Conservation (phyloP, 2,329 filamentous ascomycete genomes). For the Daldinia eschscholtzii region DNA sequence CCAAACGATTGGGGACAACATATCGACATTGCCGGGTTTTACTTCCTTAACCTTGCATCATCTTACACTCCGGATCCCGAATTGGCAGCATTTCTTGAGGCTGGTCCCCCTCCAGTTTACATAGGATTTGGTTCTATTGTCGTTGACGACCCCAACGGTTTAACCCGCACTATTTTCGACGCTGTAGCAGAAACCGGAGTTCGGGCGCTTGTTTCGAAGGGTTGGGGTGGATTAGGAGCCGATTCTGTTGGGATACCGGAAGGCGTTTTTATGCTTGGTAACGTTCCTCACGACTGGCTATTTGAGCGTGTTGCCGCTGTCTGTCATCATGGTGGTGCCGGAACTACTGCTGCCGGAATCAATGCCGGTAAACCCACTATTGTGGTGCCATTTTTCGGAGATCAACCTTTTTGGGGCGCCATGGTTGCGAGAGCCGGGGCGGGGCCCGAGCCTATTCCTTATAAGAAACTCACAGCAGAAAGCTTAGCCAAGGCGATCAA, state of each 20-base stretch:
- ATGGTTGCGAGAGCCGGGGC: constrained; percentile 81
- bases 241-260: constrained; percentile 78
- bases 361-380: constrained; percentile 83
- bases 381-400: constrained; percentile 88
- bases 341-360: constrained; percentile 90
- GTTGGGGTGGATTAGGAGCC: constrained; percentile 86
- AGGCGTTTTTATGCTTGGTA: constrained; percentile 84
- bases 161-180: constrained; percentile 62
- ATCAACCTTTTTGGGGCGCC: constrained; percentile 85
- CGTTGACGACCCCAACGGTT: constrained; percentile 60
- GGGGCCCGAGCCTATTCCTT: constrained; percentile 76
- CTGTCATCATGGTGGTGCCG: constrained; percentile 89
- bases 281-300: constrained; percentile 89
- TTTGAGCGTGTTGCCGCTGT: constrained; percentile 85
- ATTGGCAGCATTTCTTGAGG: constrained; percentile 58
- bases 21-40: constrained; percentile 67
- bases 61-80: constrained; percentile 52
- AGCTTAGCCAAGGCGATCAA: constrained; percentile 74
- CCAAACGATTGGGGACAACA: constrained; percentile 67
- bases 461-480: constrained; percentile 74
- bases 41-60: constrained; percentile 62
- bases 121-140: constrained; percentile 70
- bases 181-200: constrained; percentile 63
- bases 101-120: constrained; percentile 64
- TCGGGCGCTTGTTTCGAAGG: constrained; percentile 86